Conservation (phyloP, 1,284 basidiomycete genomes). For the Prillingera fragicola region DNA sequence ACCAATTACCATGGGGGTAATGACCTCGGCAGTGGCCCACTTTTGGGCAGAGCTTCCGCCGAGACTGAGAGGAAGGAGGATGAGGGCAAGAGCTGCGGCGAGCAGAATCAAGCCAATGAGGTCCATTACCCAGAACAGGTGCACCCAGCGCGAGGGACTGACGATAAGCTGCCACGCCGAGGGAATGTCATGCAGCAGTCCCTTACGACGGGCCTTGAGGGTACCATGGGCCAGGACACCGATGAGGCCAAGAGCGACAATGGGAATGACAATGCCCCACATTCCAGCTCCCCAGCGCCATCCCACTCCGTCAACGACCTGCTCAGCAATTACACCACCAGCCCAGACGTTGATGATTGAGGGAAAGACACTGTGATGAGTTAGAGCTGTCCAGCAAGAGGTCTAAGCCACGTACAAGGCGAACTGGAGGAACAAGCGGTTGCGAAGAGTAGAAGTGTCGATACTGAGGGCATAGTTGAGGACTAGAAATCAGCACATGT, state of each 20-base stretch:
- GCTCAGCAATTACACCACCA: slow-evolving; percentile 7
- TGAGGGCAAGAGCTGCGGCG: slow-evolving; percentile 39
- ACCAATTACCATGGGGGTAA: slow-evolving; percentile 48
- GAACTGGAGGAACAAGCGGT: slow-evolving; percentile 49
- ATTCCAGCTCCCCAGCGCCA: slow-evolving; percentile 50
- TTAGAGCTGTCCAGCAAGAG: background rate
- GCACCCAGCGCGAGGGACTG: slow-evolving; percentile 15
- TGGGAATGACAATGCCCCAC: slow-evolving; percentile 50
- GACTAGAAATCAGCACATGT: slow-evolving; percentile 10
- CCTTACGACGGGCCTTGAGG: slow-evolving; percentile 27
- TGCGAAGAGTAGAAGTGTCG: slow-evolving; percentile 47
- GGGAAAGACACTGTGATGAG: slow-evolving; percentile 8
- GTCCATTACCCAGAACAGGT: slow-evolving; percentile 49
- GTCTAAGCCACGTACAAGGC: slow-evolving; percentile 15
- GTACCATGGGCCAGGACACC: slow-evolving; percentile 34
- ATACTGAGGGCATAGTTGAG: slow-evolving; percentile 48
- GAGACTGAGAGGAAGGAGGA: slow-evolving; percentile 48
- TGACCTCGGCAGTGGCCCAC: slow-evolving; percentile 44
- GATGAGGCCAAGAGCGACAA: slow-evolving; percentile 39
- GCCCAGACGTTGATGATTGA: slow-evolving; percentile 27
- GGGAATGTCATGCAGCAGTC: slow-evolving; percentile 33
- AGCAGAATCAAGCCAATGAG: slow-evolving; percentile 45
- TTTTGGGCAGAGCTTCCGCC: slow-evolving; percentile 34
- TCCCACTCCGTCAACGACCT: slow-evolving; percentile 21
- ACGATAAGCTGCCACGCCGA: slow-evolving; percentile 26